Conservation (phyloP, 176 grass and related monocot species). For the Oryza glaberrima region DNA sequence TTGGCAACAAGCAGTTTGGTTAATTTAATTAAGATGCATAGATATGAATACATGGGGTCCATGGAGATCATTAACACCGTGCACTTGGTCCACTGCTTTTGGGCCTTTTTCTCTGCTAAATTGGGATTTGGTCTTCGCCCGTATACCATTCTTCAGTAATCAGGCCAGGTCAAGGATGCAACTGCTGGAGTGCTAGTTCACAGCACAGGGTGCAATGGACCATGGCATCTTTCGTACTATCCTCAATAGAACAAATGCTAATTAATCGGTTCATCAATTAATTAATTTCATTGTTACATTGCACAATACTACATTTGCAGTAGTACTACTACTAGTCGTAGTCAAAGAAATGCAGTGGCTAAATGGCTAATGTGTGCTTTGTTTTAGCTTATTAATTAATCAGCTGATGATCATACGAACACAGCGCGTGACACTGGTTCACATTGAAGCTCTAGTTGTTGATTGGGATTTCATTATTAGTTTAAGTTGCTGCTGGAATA, state of each 20-base stretch:
- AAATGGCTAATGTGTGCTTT: neutral
- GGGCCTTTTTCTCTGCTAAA: constrained; percentile 22
- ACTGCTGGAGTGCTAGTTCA: neutral
- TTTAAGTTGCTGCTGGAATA: no score
- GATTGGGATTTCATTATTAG: no score
- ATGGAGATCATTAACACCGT: neutral
- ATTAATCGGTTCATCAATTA: no score
- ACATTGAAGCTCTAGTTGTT: no score
- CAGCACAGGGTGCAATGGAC: neutral
- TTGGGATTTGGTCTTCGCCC: constrained; percentile 45
- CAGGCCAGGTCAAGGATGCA: neutral
- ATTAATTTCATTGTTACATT: neutral
- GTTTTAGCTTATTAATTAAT: neutral
- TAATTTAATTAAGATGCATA: neutral
- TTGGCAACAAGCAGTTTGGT: neutral
- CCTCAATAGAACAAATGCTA: neutral
- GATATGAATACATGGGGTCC: neutral
- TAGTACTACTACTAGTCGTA: neutral
- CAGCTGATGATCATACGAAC: neutral
- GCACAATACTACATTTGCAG: neutral
- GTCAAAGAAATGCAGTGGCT: neutral
- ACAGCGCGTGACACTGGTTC: neutral
- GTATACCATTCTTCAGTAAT: constrained; percentile 25
- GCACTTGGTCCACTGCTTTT: constrained; percentile 2
- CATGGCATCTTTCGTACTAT: neutral